Conservation (phyloP, 2,329 filamentous ascomycete species). For the Didymosphaeria variabile region DNA sequence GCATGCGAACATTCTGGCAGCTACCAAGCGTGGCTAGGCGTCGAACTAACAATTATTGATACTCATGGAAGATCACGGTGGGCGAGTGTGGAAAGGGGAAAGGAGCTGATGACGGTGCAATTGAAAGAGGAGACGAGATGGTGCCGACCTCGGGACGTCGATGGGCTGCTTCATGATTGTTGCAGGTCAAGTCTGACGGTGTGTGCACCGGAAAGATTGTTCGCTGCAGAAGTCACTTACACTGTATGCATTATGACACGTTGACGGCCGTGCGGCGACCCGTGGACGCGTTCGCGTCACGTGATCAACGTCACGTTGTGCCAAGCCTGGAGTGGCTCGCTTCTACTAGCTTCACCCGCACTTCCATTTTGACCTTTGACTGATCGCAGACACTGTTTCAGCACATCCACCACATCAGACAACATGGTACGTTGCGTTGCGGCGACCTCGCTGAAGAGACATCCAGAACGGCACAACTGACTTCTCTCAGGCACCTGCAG, state of each 20-base stretch:
- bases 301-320: no score
- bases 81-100: not conserved
- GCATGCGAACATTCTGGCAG: not conserved
- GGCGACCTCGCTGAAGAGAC: not conserved
- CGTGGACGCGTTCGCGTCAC: no score
- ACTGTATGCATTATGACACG: no score
- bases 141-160: no score
- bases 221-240: no score
- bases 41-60: not conserved
- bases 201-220: no score
- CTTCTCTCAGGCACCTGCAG: conserved; percentile 59
- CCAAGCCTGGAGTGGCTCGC: no score
- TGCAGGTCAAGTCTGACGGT: no score
- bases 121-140: not conserved
- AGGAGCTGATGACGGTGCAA: not conserved
- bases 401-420: conserved; percentile 50
- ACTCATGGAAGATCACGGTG: not conserved
- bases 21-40: not conserved
- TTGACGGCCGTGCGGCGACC: no score
- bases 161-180: no score
- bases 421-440: conserved; percentile 52
- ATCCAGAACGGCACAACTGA: conserved; percentile 1
- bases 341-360: not conserved
- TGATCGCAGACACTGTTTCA: conserved; percentile 35
- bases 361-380: conserved; percentile 24